Conservation (phyloP, 345 rosid genomes). For the Brassica nigra region DNA sequence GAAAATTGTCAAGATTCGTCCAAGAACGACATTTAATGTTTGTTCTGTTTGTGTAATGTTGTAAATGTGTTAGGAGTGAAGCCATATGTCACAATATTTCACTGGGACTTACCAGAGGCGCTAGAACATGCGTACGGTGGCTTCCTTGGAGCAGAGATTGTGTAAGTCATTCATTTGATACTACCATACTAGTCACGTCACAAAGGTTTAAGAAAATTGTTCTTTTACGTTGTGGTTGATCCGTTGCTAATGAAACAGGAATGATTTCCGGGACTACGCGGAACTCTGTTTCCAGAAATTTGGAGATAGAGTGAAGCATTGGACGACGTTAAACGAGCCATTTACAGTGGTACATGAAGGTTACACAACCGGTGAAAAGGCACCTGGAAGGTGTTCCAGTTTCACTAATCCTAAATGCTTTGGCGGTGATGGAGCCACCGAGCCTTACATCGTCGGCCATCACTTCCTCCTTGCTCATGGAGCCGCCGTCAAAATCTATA, state of each 20-base stretch:
- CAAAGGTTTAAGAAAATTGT: not conserved
- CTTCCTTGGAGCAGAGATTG: slow-evolving; percentile 39
- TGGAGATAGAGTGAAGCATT: slow-evolving; percentile 55
- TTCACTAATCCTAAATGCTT: slow-evolving; percentile 36
- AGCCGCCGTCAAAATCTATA: slow-evolving; percentile 42
- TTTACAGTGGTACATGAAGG: slow-evolving; percentile 31
- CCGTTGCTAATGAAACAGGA: slow-evolving; percentile 25
- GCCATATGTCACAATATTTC: slow-evolving; percentile 50
- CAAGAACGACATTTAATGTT: not conserved
- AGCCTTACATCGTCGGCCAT: slow-evolving; percentile 45
- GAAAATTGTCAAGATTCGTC: not conserved
- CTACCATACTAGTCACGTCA: not conserved
- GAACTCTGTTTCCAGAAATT: slow-evolving; percentile 48
- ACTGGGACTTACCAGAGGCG: slow-evolving; percentile 53
- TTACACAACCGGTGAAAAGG: slow-evolving; percentile 31
- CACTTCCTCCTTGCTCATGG: slow-evolving; percentile 51
- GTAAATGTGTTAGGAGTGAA: slow-evolving; percentile 41
- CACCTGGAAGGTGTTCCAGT: slow-evolving; percentile 45
- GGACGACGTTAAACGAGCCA: slow-evolving; percentile 54
- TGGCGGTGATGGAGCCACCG: slow-evolving; percentile 42
- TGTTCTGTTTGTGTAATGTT: not conserved
- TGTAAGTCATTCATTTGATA: slow-evolving; percentile 34
- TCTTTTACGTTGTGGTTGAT: not conserved
- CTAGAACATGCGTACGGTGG: slow-evolving; percentile 53
- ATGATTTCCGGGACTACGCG: slow-evolving; percentile 47